Conservation (phyloP, 441 rosid genomes). For the Gossypium gossypioides region DNA sequence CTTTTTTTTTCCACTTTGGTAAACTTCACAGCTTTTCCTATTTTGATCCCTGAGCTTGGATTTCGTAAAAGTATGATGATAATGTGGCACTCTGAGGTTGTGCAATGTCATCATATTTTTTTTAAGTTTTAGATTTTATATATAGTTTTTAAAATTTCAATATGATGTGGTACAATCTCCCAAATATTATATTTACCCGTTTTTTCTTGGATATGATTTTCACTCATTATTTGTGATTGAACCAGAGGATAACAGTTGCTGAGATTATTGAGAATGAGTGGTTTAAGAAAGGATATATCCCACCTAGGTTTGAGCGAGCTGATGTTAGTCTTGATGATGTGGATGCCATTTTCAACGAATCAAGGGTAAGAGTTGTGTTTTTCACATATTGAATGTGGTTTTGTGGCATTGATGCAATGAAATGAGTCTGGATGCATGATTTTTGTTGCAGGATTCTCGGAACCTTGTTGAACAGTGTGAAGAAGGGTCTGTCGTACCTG, state of each 20-base stretch:
- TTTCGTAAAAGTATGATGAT: too few species aligned
- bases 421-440: constrained; percentile 14
- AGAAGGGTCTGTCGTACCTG: constrained; percentile 56
- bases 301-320: constrained; percentile 69
- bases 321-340: constrained; percentile 72
- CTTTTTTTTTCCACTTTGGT: too few species aligned
- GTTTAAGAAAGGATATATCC: constrained; percentile 95
- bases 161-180: too few species aligned
- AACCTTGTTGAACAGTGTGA: constrained; percentile 84
- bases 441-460: constrained; percentile 40
- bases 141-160: too few species aligned
- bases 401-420: not conserved
- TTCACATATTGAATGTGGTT: not conserved
- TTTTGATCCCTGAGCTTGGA: too few species aligned
- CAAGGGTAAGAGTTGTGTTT: constrained; percentile 45
- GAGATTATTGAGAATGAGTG: constrained; percentile 90
- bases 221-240: constrained; percentile 18
- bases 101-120: too few species aligned
- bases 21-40: too few species aligned
- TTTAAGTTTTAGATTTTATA: too few species aligned
- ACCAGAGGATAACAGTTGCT: constrained; percentile 76
- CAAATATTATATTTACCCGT: too few species aligned
- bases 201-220: constrained; percentile 3
- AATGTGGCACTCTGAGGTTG: too few species aligned
- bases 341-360: constrained; percentile 71